A percentile compares a stretch with the other conserved stretches of the same genome.
phyloP scores from a whole-genome alignment of 2,329 filamentous ascomycete species.

The Verticillium albo-atrum region DNA sequence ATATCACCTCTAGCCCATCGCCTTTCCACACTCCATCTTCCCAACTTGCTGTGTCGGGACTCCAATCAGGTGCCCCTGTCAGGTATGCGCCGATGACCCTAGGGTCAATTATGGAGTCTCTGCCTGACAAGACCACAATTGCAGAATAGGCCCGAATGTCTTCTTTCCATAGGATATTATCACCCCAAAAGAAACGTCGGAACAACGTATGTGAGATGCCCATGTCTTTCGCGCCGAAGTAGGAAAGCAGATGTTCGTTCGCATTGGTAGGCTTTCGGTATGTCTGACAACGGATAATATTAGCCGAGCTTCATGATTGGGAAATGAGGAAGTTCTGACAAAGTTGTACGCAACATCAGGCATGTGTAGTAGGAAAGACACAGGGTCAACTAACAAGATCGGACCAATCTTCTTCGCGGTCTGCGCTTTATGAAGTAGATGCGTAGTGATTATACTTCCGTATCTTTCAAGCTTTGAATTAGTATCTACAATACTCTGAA shows the following conservation, averaged over 20 bases:
- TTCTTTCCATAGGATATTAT: slow-evolving; percentile 68
- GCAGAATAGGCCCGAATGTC: slow-evolving; percentile 44
- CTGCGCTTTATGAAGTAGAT: slow-evolving; percentile 48
- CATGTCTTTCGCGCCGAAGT: slow-evolving; percentile 64
- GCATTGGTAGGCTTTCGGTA: slow-evolving; percentile 45
- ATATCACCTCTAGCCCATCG: background rate
- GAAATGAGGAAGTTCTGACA: slow-evolving; percentile 2
- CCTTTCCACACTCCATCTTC: background rate
- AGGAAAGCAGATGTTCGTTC: slow-evolving; percentile 69
- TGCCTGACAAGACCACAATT: slow-evolving; percentile 53
- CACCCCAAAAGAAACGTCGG: slow-evolving; percentile 66
- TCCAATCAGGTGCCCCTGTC: slow-evolving; percentile 5
- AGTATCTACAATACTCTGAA: background rate
- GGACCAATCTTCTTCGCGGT: slow-evolving; percentile 46
- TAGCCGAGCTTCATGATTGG: background rate
- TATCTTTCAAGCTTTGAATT: slow-evolving; percentile 30
- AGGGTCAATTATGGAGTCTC: slow-evolving; percentile 63
- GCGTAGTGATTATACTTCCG: slow-evolving; percentile 58
- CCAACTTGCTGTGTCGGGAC: background rate
- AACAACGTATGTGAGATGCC: slow-evolving; percentile 61
- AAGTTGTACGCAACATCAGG: slow-evolving; percentile 72
- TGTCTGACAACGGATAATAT: slow-evolving; percentile 24
- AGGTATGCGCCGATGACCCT: slow-evolving; percentile 54
- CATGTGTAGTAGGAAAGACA: slow-evolving; percentile 63
- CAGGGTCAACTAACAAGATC: slow-evolving; percentile 52